These are phyloP conservation scores for Wickerhamomyces sp. DNA, from an alignment of 1,139 yeast genomes.

Conservation along the genomic window DNA sequence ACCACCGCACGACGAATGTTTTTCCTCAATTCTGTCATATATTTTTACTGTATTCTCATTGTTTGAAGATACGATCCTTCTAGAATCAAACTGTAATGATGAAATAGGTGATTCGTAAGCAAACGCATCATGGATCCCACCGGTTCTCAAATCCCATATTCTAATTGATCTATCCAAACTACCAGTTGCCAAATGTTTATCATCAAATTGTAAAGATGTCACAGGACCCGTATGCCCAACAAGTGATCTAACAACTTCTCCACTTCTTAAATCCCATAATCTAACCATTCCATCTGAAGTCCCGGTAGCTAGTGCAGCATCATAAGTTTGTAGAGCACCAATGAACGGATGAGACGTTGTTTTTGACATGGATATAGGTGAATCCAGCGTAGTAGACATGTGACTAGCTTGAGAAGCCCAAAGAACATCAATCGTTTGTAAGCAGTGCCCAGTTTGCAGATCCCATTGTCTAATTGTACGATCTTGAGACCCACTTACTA, in stretches of 20 bases:
- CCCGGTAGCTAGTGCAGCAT: slow-evolving; percentile 73
- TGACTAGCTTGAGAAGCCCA: slow-evolving; percentile 40
- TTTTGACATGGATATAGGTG: slow-evolving; percentile 6
- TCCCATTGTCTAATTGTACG: slow-evolving; percentile 84
- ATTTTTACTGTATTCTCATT: slow-evolving; percentile 47
- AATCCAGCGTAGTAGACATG: slow-evolving; percentile 12
- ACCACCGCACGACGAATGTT: slow-evolving; percentile 50
- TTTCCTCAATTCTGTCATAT: slow-evolving; percentile 48
- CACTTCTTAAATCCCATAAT: slow-evolving; percentile 71
- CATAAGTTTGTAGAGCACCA: slow-evolving; percentile 59
- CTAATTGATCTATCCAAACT: slow-evolving; percentile 60
- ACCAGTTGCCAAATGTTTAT: slow-evolving; percentile 57
- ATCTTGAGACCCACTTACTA: slow-evolving; percentile 92
- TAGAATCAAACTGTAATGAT: slow-evolving; percentile 50
- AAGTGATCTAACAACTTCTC: slow-evolving; percentile 60
- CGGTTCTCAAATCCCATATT: slow-evolving; percentile 71
- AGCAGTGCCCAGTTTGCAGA: slow-evolving; percentile 65
- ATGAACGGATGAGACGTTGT: slow-evolving; percentile 36
- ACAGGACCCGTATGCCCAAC: slow-evolving; percentile 71
- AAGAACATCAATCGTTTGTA: slow-evolving; percentile 47
- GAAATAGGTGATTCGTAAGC: slow-evolving; percentile 51
- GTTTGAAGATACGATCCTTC: slow-evolving; percentile 49
- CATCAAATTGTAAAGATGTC: slow-evolving; percentile 66
- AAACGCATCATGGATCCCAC: slow-evolving; percentile 55
- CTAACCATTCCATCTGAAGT: slow-evolving; percentile 72